Evolutionary conservation across 2,329 filamentous ascomycete genomes (phyloP), one percentile per base, ranked within the genome.

Genomic region (Ascochyta fabae): DNA sequence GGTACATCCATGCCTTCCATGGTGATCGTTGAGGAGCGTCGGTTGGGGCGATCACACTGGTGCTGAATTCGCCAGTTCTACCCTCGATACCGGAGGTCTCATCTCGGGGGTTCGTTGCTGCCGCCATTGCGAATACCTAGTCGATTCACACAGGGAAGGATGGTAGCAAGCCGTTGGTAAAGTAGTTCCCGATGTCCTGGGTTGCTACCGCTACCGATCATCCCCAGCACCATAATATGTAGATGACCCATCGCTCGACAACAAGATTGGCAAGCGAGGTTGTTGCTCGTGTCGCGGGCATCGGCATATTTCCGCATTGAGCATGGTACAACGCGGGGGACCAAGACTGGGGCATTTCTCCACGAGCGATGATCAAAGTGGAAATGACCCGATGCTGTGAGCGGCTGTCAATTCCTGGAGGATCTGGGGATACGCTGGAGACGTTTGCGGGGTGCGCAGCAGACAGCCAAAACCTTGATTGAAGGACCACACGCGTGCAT

Each of bases 1-100:
- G 66, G 26, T 74, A 74, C 68, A 74, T 71, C 71, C 71, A 74
- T 0, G 72, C 72, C 45, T 72, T 74, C 72, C 72, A 74, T 49
- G 72, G 71, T 7, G 71, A 73, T n/a, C 71, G 64, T 55, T 70
- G 71, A 16, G 72, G 72, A 3, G 72, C 72, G 38, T 72, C 70
- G 6, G 60, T 64, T 24, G 72, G 72, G 23, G 72, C 72, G 43
- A 74, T 73, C 8, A 68, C 60, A 52, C 60, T 69, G 19, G 61
- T 67, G 46, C 66, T 62, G 44, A 67, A 66, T 13, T 65, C 65
- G 35, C 61, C 65, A 16, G 56, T 62, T 15, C 66, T 55, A 22
- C 55, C 56, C 31, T 66, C 60, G 8, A 68, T 52, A 16, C 57
- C 60, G 9, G 51, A 39, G 6, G 59, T 64, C 59, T 69, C 64